phyloP scores from a whole-genome alignment of 2,329 filamentous ascomycete species.

The Phialemoniopsis sp. region DNA sequence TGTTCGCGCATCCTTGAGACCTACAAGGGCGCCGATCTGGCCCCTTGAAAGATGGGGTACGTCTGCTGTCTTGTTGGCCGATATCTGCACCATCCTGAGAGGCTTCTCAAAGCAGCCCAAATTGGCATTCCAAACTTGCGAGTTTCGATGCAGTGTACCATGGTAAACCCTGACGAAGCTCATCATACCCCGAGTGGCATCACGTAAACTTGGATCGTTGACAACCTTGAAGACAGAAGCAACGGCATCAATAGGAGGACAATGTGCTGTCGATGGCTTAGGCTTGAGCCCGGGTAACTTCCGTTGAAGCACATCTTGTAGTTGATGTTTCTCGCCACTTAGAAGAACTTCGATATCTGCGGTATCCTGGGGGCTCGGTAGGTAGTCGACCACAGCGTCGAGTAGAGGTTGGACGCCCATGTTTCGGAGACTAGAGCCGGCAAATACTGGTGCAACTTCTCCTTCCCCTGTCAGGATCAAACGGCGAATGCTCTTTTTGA shows the following conservation, averaged over 20 bases:
- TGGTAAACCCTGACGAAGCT: slow-evolving; percentile 93
- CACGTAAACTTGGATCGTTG: slow-evolving; percentile 63
- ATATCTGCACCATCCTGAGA: slow-evolving; percentile 81
- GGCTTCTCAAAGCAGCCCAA: slow-evolving; percentile 75
- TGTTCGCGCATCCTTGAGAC: slow-evolving; percentile 85
- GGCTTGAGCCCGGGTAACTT: no score
- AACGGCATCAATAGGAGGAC: slow-evolving; percentile 32
- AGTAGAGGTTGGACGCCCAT: slow-evolving; percentile 90
- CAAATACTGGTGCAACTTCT: slow-evolving; percentile 79
- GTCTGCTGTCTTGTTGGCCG: slow-evolving; percentile 81
- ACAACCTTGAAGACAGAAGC: slow-evolving; percentile 92
- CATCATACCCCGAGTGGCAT: slow-evolving; percentile 64
- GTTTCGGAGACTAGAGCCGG: slow-evolving; percentile 88
- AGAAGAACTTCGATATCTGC: slow-evolving; percentile 75
- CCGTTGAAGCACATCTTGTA: no score
- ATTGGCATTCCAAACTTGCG: slow-evolving; percentile 82
- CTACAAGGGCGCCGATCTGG: slow-evolving; percentile 90
- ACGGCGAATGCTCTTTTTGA: slow-evolving; percentile 71
- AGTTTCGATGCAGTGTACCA: slow-evolving; percentile 70
- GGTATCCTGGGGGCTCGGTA: slow-evolving; percentile 77
- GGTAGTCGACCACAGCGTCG: slow-evolving; percentile 81
- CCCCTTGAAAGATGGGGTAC: slow-evolving; percentile 76
- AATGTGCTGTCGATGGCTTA: slow-evolving; percentile 1
- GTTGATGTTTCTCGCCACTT: slow-evolving; percentile 1
- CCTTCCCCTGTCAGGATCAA: slow-evolving; percentile 66